These are phyloP conservation scores for Elsinoe arachidis DNA, from an alignment of 2,329 filamentous ascomycete species.

Conservation along the genomic window DNA sequence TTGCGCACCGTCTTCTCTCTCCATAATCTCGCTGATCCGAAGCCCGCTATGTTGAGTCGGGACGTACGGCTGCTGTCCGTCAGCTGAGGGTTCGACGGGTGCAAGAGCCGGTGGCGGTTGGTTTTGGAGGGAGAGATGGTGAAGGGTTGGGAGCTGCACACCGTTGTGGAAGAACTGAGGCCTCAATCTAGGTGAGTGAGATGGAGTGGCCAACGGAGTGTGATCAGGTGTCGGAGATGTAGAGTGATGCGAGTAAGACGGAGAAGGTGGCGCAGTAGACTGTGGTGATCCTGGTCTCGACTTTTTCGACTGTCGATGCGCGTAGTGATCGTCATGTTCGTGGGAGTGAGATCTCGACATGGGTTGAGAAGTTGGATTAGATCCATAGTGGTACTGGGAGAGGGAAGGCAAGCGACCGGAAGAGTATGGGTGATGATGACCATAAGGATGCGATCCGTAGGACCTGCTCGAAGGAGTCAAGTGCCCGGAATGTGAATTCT, in stretches of 20 bases:
- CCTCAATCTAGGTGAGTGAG: slow-evolving; percentile 83
- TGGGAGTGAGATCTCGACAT: slow-evolving; percentile 86
- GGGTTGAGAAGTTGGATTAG: slow-evolving; percentile 50
- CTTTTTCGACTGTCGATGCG: slow-evolving; percentile 69
- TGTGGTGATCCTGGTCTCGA: slow-evolving; percentile 90
- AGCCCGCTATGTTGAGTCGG: slow-evolving; percentile 56
- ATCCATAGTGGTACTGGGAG: slow-evolving; percentile 60
- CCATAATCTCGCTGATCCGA: slow-evolving; percentile 87
- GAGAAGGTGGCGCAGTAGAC: slow-evolving; percentile 90
- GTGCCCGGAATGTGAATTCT: slow-evolving; percentile 42
- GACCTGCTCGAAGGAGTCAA: slow-evolving; percentile 24
- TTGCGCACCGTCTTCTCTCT: slow-evolving; percentile 74
- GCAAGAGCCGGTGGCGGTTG: slow-evolving; percentile 51
- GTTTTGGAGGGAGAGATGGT: slow-evolving; percentile 60
- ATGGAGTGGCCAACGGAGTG: slow-evolving; percentile 94
- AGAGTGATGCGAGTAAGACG: slow-evolving; percentile 93
- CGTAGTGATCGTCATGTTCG: slow-evolving; percentile 73
- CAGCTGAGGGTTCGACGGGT: slow-evolving; percentile 60
- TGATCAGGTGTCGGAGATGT: slow-evolving; percentile 92
- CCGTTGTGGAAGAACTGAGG: slow-evolving; percentile 60
- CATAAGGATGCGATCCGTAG: slow-evolving; percentile 31
- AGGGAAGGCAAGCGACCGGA: slow-evolving; percentile 64
- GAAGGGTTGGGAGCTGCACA: slow-evolving; percentile 78
- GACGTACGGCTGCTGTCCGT: slow-evolving; percentile 51
- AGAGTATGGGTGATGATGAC: slow-evolving; percentile 41